These are phyloP conservation scores for Scleroderma citrinum DNA, from an alignment of 768 basidiomycete species.

Conservation along the genomic window DNA sequence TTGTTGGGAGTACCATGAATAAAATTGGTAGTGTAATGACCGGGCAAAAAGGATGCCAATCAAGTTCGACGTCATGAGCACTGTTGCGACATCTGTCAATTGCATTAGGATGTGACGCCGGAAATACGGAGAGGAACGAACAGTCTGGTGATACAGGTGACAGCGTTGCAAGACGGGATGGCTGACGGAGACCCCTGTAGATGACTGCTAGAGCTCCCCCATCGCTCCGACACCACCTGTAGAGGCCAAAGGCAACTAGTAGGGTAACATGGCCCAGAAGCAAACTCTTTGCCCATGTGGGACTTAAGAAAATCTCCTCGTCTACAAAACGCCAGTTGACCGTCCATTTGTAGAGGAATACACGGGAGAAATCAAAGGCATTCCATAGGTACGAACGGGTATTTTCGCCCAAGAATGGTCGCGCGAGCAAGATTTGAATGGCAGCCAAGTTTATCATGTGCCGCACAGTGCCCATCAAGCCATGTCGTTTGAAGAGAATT, in stretches of 20 bases:
- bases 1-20: constrained; percentile 94
- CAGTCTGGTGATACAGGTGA: constrained; percentile 54
- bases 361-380: constrained; percentile 83
- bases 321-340: constrained; percentile 93
- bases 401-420: constrained; percentile 62
- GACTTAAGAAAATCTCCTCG: constrained; percentile 70
- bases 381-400: constrained; percentile 59
- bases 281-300: constrained; percentile 53
- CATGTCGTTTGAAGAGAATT: constrained; percentile 69
- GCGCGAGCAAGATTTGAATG: constrained; percentile 56
- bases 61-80: constrained; percentile 87
- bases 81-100: constrained; percentile 61
- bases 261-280: constrained; percentile 58
- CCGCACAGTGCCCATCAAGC: constrained; percentile 46
- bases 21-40: constrained; percentile 97
- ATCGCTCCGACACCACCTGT: constrained; percentile 70
- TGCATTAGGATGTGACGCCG: constrained; percentile 12
- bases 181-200: constrained; percentile 44
- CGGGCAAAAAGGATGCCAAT: constrained; percentile 90
- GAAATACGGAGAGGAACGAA: constrained; percentile 31
- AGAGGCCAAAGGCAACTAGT: constrained; percentile 60
- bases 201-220: constrained; percentile 62
- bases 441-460: constrained; percentile 36
- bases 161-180: constrained; percentile 43
- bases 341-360: constrained; percentile 94